phyloP scores from a whole-genome alignment of 345 rosid species.

The Hibiscus syriacus region DNA sequence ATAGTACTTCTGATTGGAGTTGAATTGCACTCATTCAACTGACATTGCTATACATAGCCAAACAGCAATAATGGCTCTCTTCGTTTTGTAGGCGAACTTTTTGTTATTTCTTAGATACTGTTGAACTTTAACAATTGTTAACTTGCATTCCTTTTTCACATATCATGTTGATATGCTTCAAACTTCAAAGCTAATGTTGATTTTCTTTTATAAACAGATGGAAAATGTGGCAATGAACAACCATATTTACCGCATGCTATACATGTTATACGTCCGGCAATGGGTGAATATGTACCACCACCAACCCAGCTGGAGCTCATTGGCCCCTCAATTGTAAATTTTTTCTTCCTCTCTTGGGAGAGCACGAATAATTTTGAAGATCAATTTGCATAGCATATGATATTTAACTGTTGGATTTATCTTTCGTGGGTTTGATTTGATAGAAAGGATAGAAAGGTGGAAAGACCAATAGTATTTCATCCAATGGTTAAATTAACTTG shows the following conservation, averaged over 20 bases:
- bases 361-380: background rate
- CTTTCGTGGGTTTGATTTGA: background rate
- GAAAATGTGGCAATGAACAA: slow-evolving; percentile 21
- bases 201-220: slow-evolving; percentile 16
- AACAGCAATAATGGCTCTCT: background rate
- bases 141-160: background rate
- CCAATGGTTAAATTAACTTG: background rate
- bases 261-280: slow-evolving; percentile 13
- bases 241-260: slow-evolving; percentile 9
- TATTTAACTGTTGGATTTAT: background rate
- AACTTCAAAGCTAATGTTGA: background rate
- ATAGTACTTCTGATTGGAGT: background rate
- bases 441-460: background rate
- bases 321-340: slow-evolving; percentile 30
- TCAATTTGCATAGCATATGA: background rate
- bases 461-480: too few species aligned
- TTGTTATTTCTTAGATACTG: background rate
- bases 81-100: background rate
- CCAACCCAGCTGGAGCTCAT: slow-evolving; percentile 27
- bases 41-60: background rate
- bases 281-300: slow-evolving; percentile 19
- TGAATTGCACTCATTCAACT: background rate
- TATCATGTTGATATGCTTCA: background rate
- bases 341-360: slow-evolving; percentile 9
- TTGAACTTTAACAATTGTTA: background rate